Percentiles rank a stretch among this genome's conserved stretches.
phyloP scores from a whole-genome alignment of 148 eudicot species.

The Camellia japonica region DNA sequence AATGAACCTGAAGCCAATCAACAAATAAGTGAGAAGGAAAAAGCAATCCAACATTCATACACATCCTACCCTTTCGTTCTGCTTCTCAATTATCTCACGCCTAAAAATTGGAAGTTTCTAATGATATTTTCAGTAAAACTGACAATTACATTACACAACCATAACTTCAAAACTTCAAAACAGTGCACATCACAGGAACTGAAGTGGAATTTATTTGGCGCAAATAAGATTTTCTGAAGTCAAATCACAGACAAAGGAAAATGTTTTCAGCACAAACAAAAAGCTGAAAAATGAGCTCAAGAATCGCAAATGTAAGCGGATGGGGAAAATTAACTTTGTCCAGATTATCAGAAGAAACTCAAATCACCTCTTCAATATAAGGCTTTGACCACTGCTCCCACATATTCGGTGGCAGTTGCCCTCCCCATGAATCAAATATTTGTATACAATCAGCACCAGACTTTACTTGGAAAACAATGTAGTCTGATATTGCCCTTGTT shows the following conservation, averaged over 20 bases:
- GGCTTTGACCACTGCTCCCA: constrained; percentile 98
- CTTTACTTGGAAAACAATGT: constrained; percentile 74
- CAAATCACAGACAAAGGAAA: neutral
- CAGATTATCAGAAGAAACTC: constrained; percentile 3
- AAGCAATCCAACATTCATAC: neutral
- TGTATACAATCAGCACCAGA: constrained; percentile 95
- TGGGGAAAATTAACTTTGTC: neutral
- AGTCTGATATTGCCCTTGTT: constrained; percentile 78
- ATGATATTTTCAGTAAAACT: neutral
- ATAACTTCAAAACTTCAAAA: constrained; percentile 1
- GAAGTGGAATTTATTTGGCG: neutral
- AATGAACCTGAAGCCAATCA: neutral
- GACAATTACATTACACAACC: neutral
- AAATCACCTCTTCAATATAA: constrained; percentile 73
- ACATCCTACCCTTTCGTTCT: neutral
- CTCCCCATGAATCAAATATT: constrained; percentile 98
- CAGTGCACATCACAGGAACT: neutral
- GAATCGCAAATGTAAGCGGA: neutral
- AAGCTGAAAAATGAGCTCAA: neutral
- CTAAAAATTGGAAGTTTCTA: neutral
- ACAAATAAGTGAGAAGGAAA: neutral
- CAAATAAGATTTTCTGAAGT: neutral
- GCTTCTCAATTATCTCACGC: neutral
- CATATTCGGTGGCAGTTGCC: constrained; percentile 87
- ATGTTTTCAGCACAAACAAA: neutral